These are phyloP conservation scores for Phoenix dactylifera DNA, from an alignment of 176 grass and related monocot species.

Conservation along the genomic window DNA sequence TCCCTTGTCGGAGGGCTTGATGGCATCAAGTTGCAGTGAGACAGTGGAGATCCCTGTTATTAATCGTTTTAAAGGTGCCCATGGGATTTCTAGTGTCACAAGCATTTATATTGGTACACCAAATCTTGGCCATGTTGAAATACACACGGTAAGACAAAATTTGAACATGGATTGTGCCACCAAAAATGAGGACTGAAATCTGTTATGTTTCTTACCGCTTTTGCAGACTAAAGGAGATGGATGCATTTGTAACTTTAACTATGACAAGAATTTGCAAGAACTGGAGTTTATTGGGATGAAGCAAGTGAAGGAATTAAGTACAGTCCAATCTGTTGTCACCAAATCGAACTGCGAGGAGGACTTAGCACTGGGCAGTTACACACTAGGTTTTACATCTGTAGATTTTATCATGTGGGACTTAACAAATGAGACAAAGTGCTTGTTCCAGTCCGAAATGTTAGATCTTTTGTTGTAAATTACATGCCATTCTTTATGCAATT, in stretches of 20 bases:
- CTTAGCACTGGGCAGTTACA: slow-evolving; percentile 33
- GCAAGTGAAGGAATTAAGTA: slow-evolving; percentile 88
- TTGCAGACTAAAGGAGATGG: slow-evolving; percentile 88
- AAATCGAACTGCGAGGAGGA: slow-evolving; percentile 18
- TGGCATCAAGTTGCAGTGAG: slow-evolving; percentile 7
- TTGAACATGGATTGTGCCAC: neutral
- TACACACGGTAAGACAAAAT: slow-evolving; percentile 51
- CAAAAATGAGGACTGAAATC: slow-evolving; percentile 3
- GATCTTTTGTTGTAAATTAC: neutral
- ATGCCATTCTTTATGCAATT: slow-evolving; percentile 8
- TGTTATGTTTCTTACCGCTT: slow-evolving; percentile 24
- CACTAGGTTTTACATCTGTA: slow-evolving; percentile 83
- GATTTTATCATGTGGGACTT: slow-evolving; percentile 97
- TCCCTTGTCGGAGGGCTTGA: slow-evolving; percentile 43
- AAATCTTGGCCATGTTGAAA: slow-evolving; percentile 37
- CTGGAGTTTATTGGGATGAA: slow-evolving; percentile 83
- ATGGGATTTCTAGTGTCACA: slow-evolving; percentile 91
- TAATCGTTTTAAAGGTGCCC: slow-evolving; percentile 83
- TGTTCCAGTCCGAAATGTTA: neutral
- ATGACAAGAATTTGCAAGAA: slow-evolving; percentile 30
- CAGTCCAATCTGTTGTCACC: slow-evolving; percentile 45
- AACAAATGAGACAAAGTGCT: slow-evolving; percentile 81
- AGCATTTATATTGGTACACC: slow-evolving; percentile 53
- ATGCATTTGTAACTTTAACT: slow-evolving; percentile 92
- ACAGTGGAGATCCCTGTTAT: slow-evolving; percentile 30